Conservation (phyloP, 2,329 filamentous ascomycete genomes). For the Chrysoporthe puriensis region DNA sequence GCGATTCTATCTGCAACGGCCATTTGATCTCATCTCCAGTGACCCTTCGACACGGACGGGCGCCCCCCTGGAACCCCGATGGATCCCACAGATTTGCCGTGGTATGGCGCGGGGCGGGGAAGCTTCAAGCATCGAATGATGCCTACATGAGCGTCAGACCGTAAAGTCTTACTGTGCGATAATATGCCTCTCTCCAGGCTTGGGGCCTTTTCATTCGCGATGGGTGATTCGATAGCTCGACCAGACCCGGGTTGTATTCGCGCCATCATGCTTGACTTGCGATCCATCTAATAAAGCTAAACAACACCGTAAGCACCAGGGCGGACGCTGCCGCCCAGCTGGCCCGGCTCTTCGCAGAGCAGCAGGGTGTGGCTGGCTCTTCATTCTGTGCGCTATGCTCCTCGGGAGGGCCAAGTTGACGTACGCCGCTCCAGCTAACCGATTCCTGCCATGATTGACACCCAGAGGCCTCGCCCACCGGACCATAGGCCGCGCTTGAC, state of each 20-base stretch:
- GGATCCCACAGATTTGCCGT: background rate
- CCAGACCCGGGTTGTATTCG: slow-evolving; percentile 9
- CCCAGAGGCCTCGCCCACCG: slow-evolving; percentile 8
- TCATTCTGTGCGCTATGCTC: slow-evolving; percentile 15
- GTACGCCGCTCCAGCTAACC: slow-evolving; percentile 9
- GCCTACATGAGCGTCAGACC: no score
- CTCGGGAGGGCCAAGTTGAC: slow-evolving; percentile 1
- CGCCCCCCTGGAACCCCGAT: background rate
- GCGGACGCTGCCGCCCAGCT: slow-evolving; percentile 8
- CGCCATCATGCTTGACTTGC: slow-evolving; percentile 12
- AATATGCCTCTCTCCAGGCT: slow-evolving; percentile 7
- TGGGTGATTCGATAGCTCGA: slow-evolving; percentile 1
- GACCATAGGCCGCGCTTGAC: slow-evolving; percentile 21
- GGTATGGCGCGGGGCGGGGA: background rate
- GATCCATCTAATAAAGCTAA: slow-evolving; percentile 8
- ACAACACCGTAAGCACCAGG: slow-evolving; percentile 14
- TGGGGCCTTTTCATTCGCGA: slow-evolving; percentile 6
- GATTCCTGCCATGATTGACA: slow-evolving; percentile 10
- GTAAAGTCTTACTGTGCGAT: background rate
- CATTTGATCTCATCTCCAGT: background rate
- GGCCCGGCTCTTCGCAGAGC: background rate
- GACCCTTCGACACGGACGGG: background rate
- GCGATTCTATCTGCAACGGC: background rate
- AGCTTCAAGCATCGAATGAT: background rate
- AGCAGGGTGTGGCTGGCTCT: slow-evolving; percentile 9